Percentiles rank a stretch among this genome's conserved stretches.
These are phyloP conservation scores for Teratosphaeria nubilosa DNA, from an alignment of 2,329 filamentous ascomycete genomes.

Conservation along the genomic window DNA sequence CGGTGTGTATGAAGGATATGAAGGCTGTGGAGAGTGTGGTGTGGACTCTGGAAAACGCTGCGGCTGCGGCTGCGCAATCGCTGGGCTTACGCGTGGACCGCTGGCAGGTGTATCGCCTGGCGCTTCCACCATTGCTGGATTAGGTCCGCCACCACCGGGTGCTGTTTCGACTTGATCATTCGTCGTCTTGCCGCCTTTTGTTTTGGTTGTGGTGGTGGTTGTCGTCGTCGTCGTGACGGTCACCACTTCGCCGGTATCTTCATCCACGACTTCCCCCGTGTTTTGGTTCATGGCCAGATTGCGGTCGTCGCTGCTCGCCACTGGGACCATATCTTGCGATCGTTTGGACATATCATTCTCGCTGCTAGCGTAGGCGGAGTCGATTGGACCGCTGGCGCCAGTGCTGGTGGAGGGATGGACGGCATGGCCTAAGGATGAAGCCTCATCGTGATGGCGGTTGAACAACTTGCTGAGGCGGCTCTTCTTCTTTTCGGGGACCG, in stretches of 20 bases:
- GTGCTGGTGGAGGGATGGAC: neutral
- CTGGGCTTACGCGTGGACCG: neutral
- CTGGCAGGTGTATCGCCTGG: neutral
- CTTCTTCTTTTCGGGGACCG: neutral
- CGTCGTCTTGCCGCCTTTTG: neutral
- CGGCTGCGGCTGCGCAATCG: neutral
- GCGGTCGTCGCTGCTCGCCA: constrained; percentile 15
- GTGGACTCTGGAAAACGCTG: neutral
- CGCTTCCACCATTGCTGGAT: neutral
- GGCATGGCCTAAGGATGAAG: neutral
- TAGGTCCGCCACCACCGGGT: neutral
- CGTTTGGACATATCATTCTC: neutral
- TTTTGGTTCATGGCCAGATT: constrained; percentile 18
- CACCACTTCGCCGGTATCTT: constrained; percentile 22
- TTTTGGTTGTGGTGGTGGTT: constrained; percentile 3
- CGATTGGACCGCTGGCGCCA: neutral
- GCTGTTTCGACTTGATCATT: neutral
- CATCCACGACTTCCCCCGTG: constrained; percentile 21
- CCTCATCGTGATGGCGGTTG: neutral
- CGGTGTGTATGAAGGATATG: neutral
- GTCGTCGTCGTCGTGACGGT: constrained; percentile 3
- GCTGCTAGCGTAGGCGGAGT: constrained; percentile 4
- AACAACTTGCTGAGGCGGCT: neutral
- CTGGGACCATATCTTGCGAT: constrained; percentile 16
- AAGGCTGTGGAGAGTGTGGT: neutral